These are phyloP conservation scores for Selaginella moellendorffii DNA, from an alignment of 75 land plant genomes.

Conservation along the genomic window DNA sequence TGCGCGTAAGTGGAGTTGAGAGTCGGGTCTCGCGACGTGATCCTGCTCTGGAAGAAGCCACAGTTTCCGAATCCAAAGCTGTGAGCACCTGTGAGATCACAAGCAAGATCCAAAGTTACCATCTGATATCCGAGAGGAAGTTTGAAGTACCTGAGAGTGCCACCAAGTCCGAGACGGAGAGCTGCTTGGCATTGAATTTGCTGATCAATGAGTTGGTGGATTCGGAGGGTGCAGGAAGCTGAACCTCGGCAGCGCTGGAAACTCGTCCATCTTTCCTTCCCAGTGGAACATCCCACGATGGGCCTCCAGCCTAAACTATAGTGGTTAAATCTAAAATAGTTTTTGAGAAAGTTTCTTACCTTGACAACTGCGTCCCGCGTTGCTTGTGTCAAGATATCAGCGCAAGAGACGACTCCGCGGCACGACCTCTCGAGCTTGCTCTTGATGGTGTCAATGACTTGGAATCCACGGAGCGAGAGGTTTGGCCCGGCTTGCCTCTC, in stretches of 20 bases:
- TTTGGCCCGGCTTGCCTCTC: neutral
- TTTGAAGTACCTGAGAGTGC: constrained; percentile 1
- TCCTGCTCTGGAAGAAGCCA: neutral
- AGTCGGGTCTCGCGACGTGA: neutral
- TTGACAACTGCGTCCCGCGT: neutral
- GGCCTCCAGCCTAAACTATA: constrained; percentile 1
- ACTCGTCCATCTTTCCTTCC: constrained; percentile 5
- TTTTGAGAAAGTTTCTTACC: neutral
- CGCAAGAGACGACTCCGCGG: neutral
- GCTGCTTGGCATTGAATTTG: constrained; percentile 2
- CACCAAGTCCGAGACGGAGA: neutral
- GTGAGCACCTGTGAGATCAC: neutral
- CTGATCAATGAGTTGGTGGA: neutral
- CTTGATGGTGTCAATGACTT: constrained; percentile 5
- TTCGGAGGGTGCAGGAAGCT: neutral
- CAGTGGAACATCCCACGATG: neutral
- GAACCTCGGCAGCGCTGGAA: neutral
- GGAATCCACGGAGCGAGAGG: constrained; percentile 2
- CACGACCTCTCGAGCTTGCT: neutral
- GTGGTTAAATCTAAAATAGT: neutral
- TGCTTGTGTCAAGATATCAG: neutral
- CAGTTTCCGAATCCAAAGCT: neutral
- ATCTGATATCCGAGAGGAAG: neutral
- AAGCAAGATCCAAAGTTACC: neutral
- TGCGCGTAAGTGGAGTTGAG: neutral